Evolutionary conservation across 352 stramenopile genomes (phyloP).

Genomic region (Pythium aquatile): DNA sequence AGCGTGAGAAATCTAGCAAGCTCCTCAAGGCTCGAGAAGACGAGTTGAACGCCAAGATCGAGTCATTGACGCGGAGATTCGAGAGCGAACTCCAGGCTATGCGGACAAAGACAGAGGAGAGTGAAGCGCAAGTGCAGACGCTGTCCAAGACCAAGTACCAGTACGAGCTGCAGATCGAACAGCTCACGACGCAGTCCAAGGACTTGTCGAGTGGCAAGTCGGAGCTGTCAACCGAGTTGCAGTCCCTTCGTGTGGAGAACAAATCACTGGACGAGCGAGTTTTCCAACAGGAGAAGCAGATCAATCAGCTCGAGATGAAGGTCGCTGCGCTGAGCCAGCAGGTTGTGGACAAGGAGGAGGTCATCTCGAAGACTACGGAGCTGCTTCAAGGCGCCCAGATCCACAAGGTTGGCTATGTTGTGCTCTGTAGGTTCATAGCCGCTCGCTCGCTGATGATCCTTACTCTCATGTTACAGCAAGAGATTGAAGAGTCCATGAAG

Average conservation of each 20-base stretch:
- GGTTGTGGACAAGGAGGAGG: slow-evolving; percentile 71
- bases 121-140: slow-evolving; percentile 48
- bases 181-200: slow-evolving; percentile 58
- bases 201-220: slow-evolving; percentile 52
- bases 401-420: slow-evolving; percentile 43
- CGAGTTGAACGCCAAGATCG: slow-evolving; percentile 67
- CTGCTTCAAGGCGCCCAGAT: slow-evolving; percentile 59
- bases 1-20: slow-evolving; percentile 46
- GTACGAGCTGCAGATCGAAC: slow-evolving; percentile 73
- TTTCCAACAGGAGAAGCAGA: slow-evolving; percentile 83
- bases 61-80: slow-evolving; percentile 48
- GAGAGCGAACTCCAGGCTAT: slow-evolving; percentile 62
- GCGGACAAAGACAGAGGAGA: slow-evolving; percentile 43
- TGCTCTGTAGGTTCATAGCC: background rate
- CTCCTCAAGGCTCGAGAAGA: slow-evolving; percentile 60
- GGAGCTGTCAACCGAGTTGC: slow-evolving; percentile 44
- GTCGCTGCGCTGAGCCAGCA: slow-evolving; percentile 71
- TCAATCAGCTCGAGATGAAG: slow-evolving; percentile 76
- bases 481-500: slow-evolving; percentile 84
- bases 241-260: slow-evolving; percentile 59
- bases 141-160: slow-evolving; percentile 78
- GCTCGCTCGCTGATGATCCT: background rate
- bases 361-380: slow-evolving; percentile 71
- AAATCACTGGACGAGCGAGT: slow-evolving; percentile 79
- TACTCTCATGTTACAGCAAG: slow-evolving; percentile 33